Percentiles rank a stretch among this genome's conserved stretches.
These are phyloP conservation scores for Diplogelasinospora grovesii DNA, from an alignment of 495 filamentous ascomycete genomes.

Conservation along the genomic window DNA sequence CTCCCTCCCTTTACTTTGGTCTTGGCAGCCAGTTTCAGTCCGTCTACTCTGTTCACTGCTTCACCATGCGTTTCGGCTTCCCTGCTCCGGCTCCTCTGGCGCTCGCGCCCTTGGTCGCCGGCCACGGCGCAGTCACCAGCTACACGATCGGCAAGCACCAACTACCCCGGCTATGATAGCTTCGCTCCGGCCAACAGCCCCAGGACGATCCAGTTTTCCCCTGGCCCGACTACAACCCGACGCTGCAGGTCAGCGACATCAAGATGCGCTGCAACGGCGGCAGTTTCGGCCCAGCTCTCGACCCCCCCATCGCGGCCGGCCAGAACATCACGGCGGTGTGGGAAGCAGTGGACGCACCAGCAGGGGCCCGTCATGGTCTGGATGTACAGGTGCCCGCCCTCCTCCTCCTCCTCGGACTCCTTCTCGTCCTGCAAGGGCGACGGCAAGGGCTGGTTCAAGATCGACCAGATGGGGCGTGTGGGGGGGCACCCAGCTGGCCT, in stretches of 20 bases:
- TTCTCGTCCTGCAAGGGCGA: slow-evolving; percentile 31
- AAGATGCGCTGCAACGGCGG: slow-evolving; percentile 45
- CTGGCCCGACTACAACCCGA: slow-evolving; percentile 48
- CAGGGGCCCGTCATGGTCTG: slow-evolving; percentile 43
- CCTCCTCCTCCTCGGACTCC: slow-evolving; percentile 22
- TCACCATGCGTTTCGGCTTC: slow-evolving; percentile 8
- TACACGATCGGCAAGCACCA: slow-evolving; percentile 44
- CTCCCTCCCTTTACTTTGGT: background rate
- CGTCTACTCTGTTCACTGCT: too few relatives aligned
- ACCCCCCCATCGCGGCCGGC: slow-evolving; percentile 37
- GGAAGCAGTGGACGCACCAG: slow-evolving; percentile 45
- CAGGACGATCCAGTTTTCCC: slow-evolving; percentile 45
- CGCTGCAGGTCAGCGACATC: slow-evolving; percentile 29
- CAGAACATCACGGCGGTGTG: slow-evolving; percentile 42
- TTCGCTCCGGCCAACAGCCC: slow-evolving; percentile 36
- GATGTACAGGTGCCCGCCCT: slow-evolving; percentile 34
- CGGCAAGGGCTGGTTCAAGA: slow-evolving; percentile 44
- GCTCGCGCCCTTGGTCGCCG: slow-evolving; percentile 30
- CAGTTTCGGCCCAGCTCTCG: slow-evolving; percentile 25
- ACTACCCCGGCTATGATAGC: slow-evolving; percentile 42
- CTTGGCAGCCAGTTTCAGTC: background rate
- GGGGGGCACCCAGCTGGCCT: slow-evolving; percentile 29
- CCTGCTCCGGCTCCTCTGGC: slow-evolving; percentile 3
- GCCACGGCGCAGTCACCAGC: slow-evolving; percentile 48
- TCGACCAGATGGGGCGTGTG: slow-evolving; percentile 39